phyloP scores from a whole-genome alignment of 805 yeast genomes.

The Ascoidea asiatica region DNA sequence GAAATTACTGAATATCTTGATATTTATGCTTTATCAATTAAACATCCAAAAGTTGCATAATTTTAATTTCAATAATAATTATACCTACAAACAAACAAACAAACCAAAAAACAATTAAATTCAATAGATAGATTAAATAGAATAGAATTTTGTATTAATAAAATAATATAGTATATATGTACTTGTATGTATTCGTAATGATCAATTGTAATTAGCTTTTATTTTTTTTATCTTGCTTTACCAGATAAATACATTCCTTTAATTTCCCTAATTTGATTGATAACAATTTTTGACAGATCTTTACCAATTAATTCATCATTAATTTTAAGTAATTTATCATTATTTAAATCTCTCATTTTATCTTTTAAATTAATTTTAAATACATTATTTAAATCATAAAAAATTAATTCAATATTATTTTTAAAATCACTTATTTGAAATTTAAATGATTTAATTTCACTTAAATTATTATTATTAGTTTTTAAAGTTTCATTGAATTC shows the following conservation, averaged over 20 bases:
- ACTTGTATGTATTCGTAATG: too few species aligned
- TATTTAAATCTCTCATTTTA: too few species aligned
- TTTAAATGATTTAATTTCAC: neutral
- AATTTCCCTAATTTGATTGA: neutral
- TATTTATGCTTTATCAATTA: constrained; percentile 74
- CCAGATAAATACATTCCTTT: neutral
- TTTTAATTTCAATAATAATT: neutral
- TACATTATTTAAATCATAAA: neutral
- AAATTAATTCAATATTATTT: neutral
- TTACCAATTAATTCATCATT: neutral
- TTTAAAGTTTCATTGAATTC: too few species aligned
- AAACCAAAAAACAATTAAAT: too few species aligned
- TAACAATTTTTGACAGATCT: neutral
- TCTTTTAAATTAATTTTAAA: too few species aligned
- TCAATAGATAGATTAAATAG: too few species aligned
- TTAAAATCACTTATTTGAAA: neutral
- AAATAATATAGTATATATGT: too few species aligned
- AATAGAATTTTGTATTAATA: too few species aligned
- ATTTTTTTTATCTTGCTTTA: neutral
- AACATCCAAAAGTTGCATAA: constrained; percentile 47
- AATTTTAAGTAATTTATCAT: too few species aligned
- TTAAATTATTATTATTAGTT: too few species aligned
- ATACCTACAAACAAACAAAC: too few species aligned
- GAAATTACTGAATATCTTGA: constrained; percentile 73
- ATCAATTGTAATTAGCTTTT: neutral